Base-by-base conservation (phyloP, 2,329 filamentous ascomycete species). In the Pezicula neosporulosa region DNA sequence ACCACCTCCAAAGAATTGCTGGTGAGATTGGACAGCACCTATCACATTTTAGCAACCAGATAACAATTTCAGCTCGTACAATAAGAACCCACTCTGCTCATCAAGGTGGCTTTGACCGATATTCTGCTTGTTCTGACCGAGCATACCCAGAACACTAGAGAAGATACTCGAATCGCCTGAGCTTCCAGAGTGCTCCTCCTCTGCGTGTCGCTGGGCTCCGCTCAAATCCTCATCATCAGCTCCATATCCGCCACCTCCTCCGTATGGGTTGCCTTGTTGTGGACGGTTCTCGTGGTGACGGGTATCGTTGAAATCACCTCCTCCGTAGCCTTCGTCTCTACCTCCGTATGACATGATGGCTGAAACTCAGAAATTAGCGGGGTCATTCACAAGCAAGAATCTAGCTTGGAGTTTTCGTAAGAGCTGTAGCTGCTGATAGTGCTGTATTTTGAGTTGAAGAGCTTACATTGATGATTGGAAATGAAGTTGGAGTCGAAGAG, bases 11-110 rank as follows among this genome's bases (percentile, higher is more conserved):
- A 91, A 96, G 63, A 86, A 82, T 53, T 87, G 78, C 72, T 91
- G 80, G 73, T 97, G 90, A 59, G 87, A 82, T 60, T 81, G 76
- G 19, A 93, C 81, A 16, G 87, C 86, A 54, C 89, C 81, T 81
- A 59, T 52, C 27, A 18, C 21, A 36, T 2, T 5, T 41, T 33
- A 16, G 44, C n/a, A 46, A 52, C 36, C 24, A 47, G 44, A 47
- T 16, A 16, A 19, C 13, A 18, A 18, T 7, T 18, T 41, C 38
- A 18, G 5, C 38, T 41, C 38, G 24, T 24, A 6, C 7, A 24
- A 21, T 18, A 41, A 48, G 24, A 12, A 49, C 54, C 7, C 56
- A 64, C 64, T 73, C 47, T 81, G 67, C 66, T 87, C 82, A 59
- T 88, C 78, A 16, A 87, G 64, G 33, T 80, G 74, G 49, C 80